Conservation (phyloP, 2,329 filamentous ascomycete genomes). For the Fusarium sp. region DNA sequence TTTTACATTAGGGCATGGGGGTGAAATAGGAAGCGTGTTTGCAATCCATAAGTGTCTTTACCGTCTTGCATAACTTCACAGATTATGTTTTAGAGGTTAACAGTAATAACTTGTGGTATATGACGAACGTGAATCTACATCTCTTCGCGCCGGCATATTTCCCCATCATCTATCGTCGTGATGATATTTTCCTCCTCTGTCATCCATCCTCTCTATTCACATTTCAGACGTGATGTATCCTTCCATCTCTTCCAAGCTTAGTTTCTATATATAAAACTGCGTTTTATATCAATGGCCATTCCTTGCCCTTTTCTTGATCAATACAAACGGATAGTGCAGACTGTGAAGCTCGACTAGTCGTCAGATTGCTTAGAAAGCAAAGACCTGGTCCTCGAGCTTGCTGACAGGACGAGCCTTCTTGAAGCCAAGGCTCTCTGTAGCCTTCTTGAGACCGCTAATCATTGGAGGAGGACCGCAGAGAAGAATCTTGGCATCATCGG, state of each 20-base stretch:
- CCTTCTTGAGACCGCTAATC: conserved; percentile 97
- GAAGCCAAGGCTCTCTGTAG: conserved; percentile 89
- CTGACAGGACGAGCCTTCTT: conserved; percentile 94
- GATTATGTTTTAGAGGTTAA: background rate
- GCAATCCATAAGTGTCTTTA: conserved; percentile 2
- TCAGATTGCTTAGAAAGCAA: conserved; percentile 77
- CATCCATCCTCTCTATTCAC: background rate
- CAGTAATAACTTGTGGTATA: conserved; percentile 15
- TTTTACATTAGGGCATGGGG: conserved; percentile 26
- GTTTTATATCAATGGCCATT: conserved; percentile 19
- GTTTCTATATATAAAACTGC: conserved; percentile 28
- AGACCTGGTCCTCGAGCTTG: conserved; percentile 98
- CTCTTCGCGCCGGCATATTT: conserved; percentile 16
- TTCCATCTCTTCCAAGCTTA: conserved; percentile 19
- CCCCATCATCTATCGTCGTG: conserved; percentile 1
- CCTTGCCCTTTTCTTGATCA: conserved; percentile 1
- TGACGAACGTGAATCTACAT: conserved; percentile 25
- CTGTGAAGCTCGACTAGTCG: background rate
- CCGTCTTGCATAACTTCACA: conserved; percentile 5
- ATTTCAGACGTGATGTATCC: conserved; percentile 10
- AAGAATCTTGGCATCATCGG: conserved; percentile 90
- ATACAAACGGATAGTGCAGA: conserved; percentile 2
- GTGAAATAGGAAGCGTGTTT: conserved; percentile 45
- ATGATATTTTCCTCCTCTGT: conserved; percentile 2
- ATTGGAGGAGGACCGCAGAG: conserved; percentile 97